phyloP scores from a whole-genome alignment of 352 stramenopile species.

The Hyaloperonospora brassicae region DNA sequence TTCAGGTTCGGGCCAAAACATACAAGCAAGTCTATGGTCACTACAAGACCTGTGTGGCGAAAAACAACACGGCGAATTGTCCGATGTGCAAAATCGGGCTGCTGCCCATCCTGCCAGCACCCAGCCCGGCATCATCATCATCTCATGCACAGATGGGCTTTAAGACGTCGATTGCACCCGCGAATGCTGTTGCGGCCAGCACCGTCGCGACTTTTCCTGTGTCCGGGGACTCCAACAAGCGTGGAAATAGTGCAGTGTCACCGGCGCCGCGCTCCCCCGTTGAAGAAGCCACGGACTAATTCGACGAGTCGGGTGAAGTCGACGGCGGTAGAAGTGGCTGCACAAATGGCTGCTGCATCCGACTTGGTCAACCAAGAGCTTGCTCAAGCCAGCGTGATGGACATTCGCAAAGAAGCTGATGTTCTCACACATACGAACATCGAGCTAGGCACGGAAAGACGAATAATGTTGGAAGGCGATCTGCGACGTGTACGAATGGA shows the following conservation, averaged over 20 bases:
- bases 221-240: constrained; percentile 38
- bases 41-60: constrained; percentile 72
- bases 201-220: constrained; percentile 28
- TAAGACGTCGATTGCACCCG: constrained; percentile 8
- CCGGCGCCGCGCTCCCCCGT: constrained; percentile 64
- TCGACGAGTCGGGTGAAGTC: constrained; percentile 27
- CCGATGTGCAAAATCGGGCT: constrained; percentile 82
- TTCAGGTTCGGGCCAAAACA: constrained; percentile 61
- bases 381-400: constrained; percentile 47
- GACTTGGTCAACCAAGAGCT: constrained; percentile 47
- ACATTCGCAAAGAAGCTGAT: constrained; percentile 78
- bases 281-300: constrained; percentile 63
- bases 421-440: constrained; percentile 80
- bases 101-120: constrained; percentile 38
- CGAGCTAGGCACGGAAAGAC: constrained; percentile 60
- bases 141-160: constrained; percentile 19
- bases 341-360: constrained; percentile 16
- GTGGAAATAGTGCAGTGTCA: constrained; percentile 41
- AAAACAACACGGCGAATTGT: constrained; percentile 73
- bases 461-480: constrained; percentile 67
- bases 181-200: constrained; percentile 9
- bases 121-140: constrained; percentile 22
- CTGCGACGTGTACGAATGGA: constrained; percentile 26
- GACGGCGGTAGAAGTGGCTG: constrained; percentile 25
- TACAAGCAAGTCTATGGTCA: constrained; percentile 82